Base-by-base conservation (phyloP, 1,284 basidiomycete genomes). In the Volvariella volvacea region DNA sequence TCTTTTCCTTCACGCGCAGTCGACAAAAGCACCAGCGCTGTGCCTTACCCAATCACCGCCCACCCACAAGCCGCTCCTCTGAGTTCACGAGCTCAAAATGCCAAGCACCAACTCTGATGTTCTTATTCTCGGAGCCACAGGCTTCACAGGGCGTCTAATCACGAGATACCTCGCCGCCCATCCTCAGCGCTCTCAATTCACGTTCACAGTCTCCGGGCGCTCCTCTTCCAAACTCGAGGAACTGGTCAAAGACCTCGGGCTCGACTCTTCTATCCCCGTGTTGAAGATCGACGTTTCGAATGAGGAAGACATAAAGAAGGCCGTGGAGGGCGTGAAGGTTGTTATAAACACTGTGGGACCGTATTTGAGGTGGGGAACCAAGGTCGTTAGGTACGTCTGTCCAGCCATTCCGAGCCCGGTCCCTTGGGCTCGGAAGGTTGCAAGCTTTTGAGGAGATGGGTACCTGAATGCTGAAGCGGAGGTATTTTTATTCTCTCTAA, bases 301-400 rank as follows among this genome's bases (percentile, higher is more conserved):
- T 15, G 52, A 51, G 6, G 60, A 63, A 12, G 63, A 74, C 22
- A 56, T 87, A 1, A 76, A 82, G 44, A 61, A 55, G 2, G 72
- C 66, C 2, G 76, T 88, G n/a, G 68, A 69, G 51, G 57, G 57
- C 17, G 65, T 74, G 2, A 72, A 70, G 42, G 80, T 88, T 16
- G 72, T 88, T 31, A 76, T 87, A 45, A 87, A 81, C 53, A 66
- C 78, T 20, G 74, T 82, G 15, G 84, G 83, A 2, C 83, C 83
- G 4, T 88, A 71, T 53, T 80, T 73, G 73, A 59, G 58, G 14
- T 83, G 68, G 67, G 81, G 83, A 1, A 78, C 75, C 16, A 70
- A 76, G 10, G 78, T 88, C 20, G 83, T 87, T 16, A 60, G 57
- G 73, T 80, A 50, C 31, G 67, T 60, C 16, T 2, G 6, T 44